Evolutionary conservation across 768 basidiomycete species (phyloP), one percentile per base, ranked within the genome.

Genomic region (Lentinula boryana): DNA sequence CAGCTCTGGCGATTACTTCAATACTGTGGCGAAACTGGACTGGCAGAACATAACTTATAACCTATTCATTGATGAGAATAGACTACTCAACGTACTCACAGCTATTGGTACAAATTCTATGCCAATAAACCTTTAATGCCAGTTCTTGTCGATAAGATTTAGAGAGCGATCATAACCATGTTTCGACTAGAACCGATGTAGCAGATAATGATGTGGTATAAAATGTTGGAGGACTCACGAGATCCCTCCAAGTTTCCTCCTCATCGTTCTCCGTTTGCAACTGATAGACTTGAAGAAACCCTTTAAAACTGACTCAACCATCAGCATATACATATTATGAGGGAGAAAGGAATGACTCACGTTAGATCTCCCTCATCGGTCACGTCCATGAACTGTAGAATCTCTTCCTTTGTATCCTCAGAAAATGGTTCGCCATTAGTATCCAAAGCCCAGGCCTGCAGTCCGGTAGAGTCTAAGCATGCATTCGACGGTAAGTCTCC

Each of bases 251-350:
- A 7, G 91, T 93, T 73, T 93, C 89, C 69, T 86, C 86, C 65
- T 91, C 88, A 63, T 92, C 91, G 63, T 84, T 89, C 65, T 90
- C 88, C 1, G 89, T 91, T 70, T 93, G 91, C n/a, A 92, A 73
- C 66, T 90, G 87, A 67, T 92, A 93, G 58, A 93, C 83, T 69
- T 92, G 89, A 69, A 91, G 68, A 68, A 93, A 92, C 1, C 91
- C 90, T 68, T 87, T 86, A 68, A 90, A 84, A 16, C 90, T 92
- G 55, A 35, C 27, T 21, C 18, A 10, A 31, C 3, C 9, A 31
- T 40, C 23, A 31, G 38, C 3, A 9, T 5, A 23, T 32, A 43
- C 7, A 23, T 32, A 43, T 27, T 18, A 23, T 36, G 23, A 15
- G 27, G 8, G 23, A 32, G 23, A 8, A 7, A 15, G 8, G 21